Base-by-base conservation (phyloP, 2,329 filamentous ascomycete species). In the Cylindrodendrum hubeiense region DNA sequence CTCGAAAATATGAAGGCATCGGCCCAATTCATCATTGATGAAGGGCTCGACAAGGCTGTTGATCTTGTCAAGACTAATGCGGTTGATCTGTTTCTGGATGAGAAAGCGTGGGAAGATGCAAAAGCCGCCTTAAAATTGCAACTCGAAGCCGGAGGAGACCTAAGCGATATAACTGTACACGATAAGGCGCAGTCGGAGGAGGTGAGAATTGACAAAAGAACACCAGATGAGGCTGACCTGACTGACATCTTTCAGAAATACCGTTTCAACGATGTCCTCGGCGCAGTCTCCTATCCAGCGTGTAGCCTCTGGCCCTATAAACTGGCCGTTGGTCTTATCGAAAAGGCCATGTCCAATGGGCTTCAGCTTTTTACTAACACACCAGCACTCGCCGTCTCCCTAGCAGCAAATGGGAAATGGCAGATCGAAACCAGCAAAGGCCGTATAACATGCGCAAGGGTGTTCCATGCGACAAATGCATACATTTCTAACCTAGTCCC, bases 361-460 rank as follows among this genome's bases (percentile, higher is more conserved):
- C 28, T 53, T 3, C 28, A 53, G 50, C 19, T 53, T 30, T 53
- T 53, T n/a, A 53, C 50, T 9, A n/a, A 53, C 10, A 53, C 50
- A 34, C 17, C 50, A 34, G 50, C 50, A 21, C 9, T 53, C 7
- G n/a, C 3, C 4, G 24, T 53, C 6, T 7, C n/a, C 12, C n/a
- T 30, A 22, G 50, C 50, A 21, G 7, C 15, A 13, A 39, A 53
- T n/a, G 30, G 33, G 2, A 39, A 24, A 34, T 26, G 33, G 19
- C 33, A 21, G 17, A 37, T 37, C 34, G 4, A 37, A 17, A 37
- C 34, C 3, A 37, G 12, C 34, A 37, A n/a, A 2, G 15, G 21
- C 13, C 50, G 30, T 22, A 53, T 53, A 7, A 17, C 13, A 19
- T 53, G 50, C 10, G 33, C 21, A 4, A 34, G 30, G 30, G 17